Evolutionary conservation across 78 protist species (phyloP), one percentile per base, ranked within the genome.

Genomic region (Cavenderia fasciculata): DNA sequence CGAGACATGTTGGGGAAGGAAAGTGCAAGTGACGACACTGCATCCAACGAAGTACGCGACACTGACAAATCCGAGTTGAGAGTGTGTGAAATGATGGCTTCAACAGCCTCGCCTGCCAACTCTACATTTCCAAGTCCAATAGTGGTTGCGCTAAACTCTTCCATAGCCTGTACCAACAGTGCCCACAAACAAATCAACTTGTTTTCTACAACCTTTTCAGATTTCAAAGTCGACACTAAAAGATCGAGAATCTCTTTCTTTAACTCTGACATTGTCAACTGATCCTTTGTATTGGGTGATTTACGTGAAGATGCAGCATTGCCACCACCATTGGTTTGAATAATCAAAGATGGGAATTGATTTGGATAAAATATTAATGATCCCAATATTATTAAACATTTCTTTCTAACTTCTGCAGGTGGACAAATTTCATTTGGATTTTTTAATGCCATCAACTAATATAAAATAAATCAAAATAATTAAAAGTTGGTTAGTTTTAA

Each of bases 301-400:
- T n/a, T n/a, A n/a, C n/a, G n/a, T n/a, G n/a, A n/a, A n/a, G n/a
- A n/a, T n/a, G 31, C 38, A 41, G 61, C 88, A 25, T 66, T 62
- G 36, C 49, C 40, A 12, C 71, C 88, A 41, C 78, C 29, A 49
- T 71, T 59, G 49, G 44, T 71, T 33, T 66, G 54, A 44, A 79
- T 44, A 19, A 63, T 54, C 77, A 79, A 34, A n/a, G 23, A 36
- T 44, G 88, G 88, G 38, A 79, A 79, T 34, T 79, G 88, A 36
- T 79, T 66, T 29, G 88, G 88, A 66, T 79, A 79, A 66, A 79
- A 79, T 4, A 79, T 62, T n/a, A 79, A 52, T 23, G 88, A 79
- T 10, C 49, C 27, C 16, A 79, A 23, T 38, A 79, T 65, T n/a
- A 79, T 43, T 23, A 79, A 44, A 47, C 74, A 79, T 52, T 79